phyloP scores from a whole-genome alignment of 2,329 filamentous ascomycete genomes.

The Atkinsonella texensis region DNA sequence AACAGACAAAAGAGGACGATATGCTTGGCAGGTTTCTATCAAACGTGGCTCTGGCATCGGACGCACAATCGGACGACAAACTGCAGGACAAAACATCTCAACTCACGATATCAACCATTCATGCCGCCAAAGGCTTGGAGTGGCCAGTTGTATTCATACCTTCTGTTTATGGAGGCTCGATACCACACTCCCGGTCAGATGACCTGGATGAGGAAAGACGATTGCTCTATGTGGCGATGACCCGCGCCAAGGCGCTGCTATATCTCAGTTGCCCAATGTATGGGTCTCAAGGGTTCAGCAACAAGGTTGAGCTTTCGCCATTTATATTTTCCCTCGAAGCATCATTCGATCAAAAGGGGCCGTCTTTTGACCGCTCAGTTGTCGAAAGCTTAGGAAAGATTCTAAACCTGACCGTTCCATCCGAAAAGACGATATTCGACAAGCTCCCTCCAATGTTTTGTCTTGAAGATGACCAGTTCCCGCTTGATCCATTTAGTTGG shows the following conservation, averaged over 20 bases:
- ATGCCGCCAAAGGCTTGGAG: conserved; percentile 89
- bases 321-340: conserved; percentile 49
- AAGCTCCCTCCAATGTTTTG: conserved; percentile 40
- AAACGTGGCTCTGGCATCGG: conserved; percentile 77
- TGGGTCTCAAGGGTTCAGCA: conserved; percentile 44
- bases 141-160: conserved; percentile 95
- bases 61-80: conserved; percentile 54
- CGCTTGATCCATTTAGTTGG: conserved; percentile 44
- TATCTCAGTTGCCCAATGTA: conserved; percentile 73
- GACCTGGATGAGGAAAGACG: conserved; percentile 80
- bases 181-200: conserved; percentile 78
- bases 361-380: conserved; percentile 51
- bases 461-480: conserved; percentile 56
- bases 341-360: conserved; percentile 48
- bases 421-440: conserved; percentile 40
- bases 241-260: conserved; percentile 71
- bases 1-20: conserved; percentile 54
- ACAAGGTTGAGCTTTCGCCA: conserved; percentile 54
- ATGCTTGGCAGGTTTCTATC: conserved; percentile 69
- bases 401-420: conserved; percentile 49
- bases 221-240: conserved; percentile 94
- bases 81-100: conserved; percentile 44
- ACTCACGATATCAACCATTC: conserved; percentile 90
- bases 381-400: conserved; percentile 61
- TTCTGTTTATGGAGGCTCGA: conserved; percentile 77